Evolutionary conservation across 2,329 filamentous ascomycete species (phyloP).

Genomic region (Fonsecaea pedrosoi): DNA sequence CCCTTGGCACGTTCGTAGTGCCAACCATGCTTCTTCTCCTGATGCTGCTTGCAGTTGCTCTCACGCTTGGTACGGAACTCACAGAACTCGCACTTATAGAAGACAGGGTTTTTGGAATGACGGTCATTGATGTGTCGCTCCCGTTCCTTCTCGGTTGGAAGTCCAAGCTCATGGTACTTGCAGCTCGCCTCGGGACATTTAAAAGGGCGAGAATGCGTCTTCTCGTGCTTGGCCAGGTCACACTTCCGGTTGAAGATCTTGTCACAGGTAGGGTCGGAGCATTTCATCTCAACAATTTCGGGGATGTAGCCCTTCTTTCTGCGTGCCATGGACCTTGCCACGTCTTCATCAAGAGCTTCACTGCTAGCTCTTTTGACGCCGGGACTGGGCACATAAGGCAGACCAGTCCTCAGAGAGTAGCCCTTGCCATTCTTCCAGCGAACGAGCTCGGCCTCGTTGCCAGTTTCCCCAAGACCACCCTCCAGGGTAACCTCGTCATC

Average conservation of each 20-base stretch:
- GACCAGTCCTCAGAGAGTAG: slow-evolving; percentile 76
- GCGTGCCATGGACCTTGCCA: slow-evolving; percentile 91
- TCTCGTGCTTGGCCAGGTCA: slow-evolving; percentile 96
- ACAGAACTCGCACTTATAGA: slow-evolving; percentile 88
- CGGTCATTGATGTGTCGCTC: slow-evolving; percentile 97
- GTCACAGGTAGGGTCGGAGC: slow-evolving; percentile 75
- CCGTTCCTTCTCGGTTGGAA: slow-evolving; percentile 97
- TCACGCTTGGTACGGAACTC: slow-evolving; percentile 94
- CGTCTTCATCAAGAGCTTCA: slow-evolving; percentile 76
- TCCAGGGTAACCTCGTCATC: slow-evolving; percentile 78
- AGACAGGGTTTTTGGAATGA: slow-evolving; percentile 78
- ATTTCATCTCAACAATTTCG: slow-evolving; percentile 82
- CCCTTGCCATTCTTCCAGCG: slow-evolving; percentile 80
- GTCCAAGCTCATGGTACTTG: slow-evolving; percentile 89
- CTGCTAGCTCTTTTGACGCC: slow-evolving; percentile 61
- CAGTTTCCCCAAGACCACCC: slow-evolving; percentile 81
- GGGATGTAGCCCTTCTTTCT: slow-evolving; percentile 91
- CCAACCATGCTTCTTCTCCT: slow-evolving; percentile 96
- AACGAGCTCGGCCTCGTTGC: slow-evolving; percentile 82
- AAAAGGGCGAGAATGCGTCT: slow-evolving; percentile 95
- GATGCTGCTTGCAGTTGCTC: slow-evolving; percentile 97
- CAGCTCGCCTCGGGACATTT: slow-evolving; percentile 84
- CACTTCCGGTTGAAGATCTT: slow-evolving; percentile 98
- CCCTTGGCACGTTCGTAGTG: slow-evolving; percentile 91
- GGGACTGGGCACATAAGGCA: slow-evolving; percentile 62